Conservation (phyloP, 257 asterid genomes). For the Capsicum chinense region DNA sequence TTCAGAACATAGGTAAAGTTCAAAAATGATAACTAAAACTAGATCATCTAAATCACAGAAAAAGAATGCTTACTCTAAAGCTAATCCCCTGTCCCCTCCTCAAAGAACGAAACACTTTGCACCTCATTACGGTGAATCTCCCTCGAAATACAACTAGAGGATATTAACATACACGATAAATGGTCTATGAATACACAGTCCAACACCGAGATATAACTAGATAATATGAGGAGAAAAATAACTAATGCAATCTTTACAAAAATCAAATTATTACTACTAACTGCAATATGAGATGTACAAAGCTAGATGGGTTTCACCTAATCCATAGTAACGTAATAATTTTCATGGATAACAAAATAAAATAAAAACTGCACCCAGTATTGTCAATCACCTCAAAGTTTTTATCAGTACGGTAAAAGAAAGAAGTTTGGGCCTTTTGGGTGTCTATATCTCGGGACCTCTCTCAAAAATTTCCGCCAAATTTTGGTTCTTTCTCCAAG, state of each 20-base stretch:
- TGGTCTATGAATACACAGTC: neutral
- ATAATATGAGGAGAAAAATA: neutral
- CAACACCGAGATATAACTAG: neutral
- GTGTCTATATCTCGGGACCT: conserved; percentile 81
- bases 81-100: neutral
- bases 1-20: neutral
- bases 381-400: neutral
- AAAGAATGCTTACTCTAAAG: neutral
- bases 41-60: neutral
- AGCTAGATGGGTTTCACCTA: too few relatives aligned
- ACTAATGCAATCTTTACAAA: neutral
- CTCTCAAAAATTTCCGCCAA: conserved; percentile 44
- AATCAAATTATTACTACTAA: neutral
- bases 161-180: neutral
- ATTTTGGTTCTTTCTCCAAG: neutral
- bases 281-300: neutral
- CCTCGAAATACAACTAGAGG: neutral
- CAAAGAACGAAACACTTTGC: too few relatives aligned
- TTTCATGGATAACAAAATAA: too few relatives aligned
- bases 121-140: too few relatives aligned
- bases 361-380: too few relatives aligned
- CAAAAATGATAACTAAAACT: neutral
- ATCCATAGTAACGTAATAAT: too few relatives aligned
- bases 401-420: too few relatives aligned
- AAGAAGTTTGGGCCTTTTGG: conserved; percentile 40